Base-by-base conservation (phyloP, 83 land plant species). In the Picea abies region DNA sequence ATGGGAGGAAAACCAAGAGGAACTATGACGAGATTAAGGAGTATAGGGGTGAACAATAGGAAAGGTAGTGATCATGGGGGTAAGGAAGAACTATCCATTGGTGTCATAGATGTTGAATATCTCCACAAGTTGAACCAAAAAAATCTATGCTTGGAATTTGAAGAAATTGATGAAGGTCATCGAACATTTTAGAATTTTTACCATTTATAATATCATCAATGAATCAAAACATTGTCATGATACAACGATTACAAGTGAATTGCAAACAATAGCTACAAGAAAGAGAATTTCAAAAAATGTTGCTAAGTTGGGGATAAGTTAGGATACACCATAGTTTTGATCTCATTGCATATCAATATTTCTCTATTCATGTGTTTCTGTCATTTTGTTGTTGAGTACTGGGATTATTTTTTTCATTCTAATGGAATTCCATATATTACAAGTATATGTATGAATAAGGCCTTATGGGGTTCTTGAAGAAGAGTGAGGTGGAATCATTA, bases 101-200 rank as follows among this genome's bases (percentile, higher is more conserved):
- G 84, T n/a, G 88, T 85, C 11, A 82, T 88, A 5, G 82, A 79
- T 64, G 69, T 88, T 3, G 62, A 80, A 37, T 77, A 86, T 76
- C 66, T 88, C 63, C 85, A 82, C 39, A 82, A 83, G 73, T 63
- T 88, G 71, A 86, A 85, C 60, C 79, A 60, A 68, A 85, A 79
- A 80, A 88, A 85, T 66, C 19, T 88, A 88, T 25, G 90, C 90
- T 19, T 88, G 88, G 85, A 86, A 88, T 86, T 85, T 88, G 90
- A 88, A 88, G 85, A 83, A 85, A 39, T 80, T 84, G 39, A 82
- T 89, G 64, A 87, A 63, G 20, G 47, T 87, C 75, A 84, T 87
- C 22, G 78, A 72, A 29, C 80, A 84, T 58, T 79, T 67, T 58
- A 60, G 80, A 12, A 32, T 83, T 44, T 37, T 23, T n/a, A 76